Percentiles rank a stretch among this genome's conserved stretches.
phyloP scores from a whole-genome alignment of 129 eudicot genomes.

The Dittrichia graveolens region DNA sequence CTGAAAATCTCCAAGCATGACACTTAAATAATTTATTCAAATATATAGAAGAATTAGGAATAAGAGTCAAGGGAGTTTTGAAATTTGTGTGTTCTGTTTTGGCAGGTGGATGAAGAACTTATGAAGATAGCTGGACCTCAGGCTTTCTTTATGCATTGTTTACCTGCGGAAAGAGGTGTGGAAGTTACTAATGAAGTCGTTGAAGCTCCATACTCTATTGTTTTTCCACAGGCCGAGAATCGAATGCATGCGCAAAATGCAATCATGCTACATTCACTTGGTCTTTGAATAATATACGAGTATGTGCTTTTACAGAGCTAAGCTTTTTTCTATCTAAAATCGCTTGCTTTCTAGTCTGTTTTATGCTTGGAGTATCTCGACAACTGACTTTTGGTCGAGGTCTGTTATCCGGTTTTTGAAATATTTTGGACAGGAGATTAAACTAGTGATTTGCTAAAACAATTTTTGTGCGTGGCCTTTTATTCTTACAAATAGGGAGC shows the following conservation, averaged over 20 bases:
- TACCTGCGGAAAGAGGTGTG: conserved; percentile 96
- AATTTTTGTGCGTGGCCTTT: no score
- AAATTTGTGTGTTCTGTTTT: background rate
- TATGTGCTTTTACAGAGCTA: conserved; percentile 19
- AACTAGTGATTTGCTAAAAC: background rate
- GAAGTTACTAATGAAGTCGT: conserved; percentile 82
- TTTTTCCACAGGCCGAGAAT: conserved; percentile 95
- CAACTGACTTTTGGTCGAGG: background rate
- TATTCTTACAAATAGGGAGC: no score
- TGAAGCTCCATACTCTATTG: conserved; percentile 85
- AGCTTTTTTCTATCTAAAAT: conserved; percentile 1
- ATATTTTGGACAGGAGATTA: background rate
- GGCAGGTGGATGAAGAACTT: conserved; percentile 82
- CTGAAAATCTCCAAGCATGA: no score
- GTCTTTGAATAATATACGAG: conserved; percentile 29
- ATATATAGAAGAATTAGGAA: no score
- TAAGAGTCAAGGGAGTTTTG: no score
- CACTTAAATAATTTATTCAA: no score
- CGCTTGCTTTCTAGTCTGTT: conserved; percentile 12
- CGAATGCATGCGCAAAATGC: conserved; percentile 99
- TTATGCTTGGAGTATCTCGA: conserved; percentile 2
- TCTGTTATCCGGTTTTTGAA: conserved; percentile 19
- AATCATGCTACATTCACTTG: conserved; percentile 88
- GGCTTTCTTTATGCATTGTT: conserved; percentile 90
- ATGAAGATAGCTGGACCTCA: conserved; percentile 91